phyloP scores from a whole-genome alignment of 768 basidiomycete genomes.

The Austroboletus festivus region DNA sequence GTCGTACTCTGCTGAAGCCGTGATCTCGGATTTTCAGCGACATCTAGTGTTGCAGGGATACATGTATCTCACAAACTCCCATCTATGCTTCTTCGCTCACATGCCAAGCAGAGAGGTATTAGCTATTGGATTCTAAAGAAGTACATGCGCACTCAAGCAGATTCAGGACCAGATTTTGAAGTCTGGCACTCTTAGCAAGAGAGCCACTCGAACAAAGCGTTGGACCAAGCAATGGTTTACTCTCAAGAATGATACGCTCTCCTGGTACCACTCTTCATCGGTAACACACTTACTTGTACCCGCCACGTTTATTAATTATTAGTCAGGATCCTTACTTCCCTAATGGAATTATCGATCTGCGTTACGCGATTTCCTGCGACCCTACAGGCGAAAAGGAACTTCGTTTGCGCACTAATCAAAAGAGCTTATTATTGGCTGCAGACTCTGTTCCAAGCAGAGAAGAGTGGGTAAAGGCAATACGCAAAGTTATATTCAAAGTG shows the following conservation, averaged over 20 bases:
- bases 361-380: slow-evolving; percentile 91
- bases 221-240: slow-evolving; percentile 97
- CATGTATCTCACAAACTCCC: slow-evolving; percentile 91
- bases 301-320: slow-evolving; percentile 4
- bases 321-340: slow-evolving; percentile 94
- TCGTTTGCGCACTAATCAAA: slow-evolving; percentile 80
- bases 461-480: slow-evolving; percentile 95
- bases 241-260: slow-evolving; percentile 91
- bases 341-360: slow-evolving; percentile 91
- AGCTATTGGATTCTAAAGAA: background rate
- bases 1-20: slow-evolving; percentile 32
- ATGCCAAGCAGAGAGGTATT: slow-evolving; percentile 85
- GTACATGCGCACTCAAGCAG: slow-evolving; percentile 14
- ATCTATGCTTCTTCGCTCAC: slow-evolving; percentile 95
- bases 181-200: slow-evolving; percentile 87
- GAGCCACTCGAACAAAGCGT: slow-evolving; percentile 82
- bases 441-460: slow-evolving; percentile 82
- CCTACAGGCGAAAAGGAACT: slow-evolving; percentile 73
- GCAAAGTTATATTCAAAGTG: slow-evolving; percentile 91
- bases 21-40: slow-evolving; percentile 3
- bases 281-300: slow-evolving; percentile 41
- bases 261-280: slow-evolving; percentile 94
- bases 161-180: slow-evolving; percentile 86
- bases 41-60: slow-evolving; percentile 87
- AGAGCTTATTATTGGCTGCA: slow-evolving; percentile 64